These are phyloP conservation scores for Aurantiochytrium sp. DNA, from an alignment of 108 stramenopile species.

Conservation along the genomic window DNA sequence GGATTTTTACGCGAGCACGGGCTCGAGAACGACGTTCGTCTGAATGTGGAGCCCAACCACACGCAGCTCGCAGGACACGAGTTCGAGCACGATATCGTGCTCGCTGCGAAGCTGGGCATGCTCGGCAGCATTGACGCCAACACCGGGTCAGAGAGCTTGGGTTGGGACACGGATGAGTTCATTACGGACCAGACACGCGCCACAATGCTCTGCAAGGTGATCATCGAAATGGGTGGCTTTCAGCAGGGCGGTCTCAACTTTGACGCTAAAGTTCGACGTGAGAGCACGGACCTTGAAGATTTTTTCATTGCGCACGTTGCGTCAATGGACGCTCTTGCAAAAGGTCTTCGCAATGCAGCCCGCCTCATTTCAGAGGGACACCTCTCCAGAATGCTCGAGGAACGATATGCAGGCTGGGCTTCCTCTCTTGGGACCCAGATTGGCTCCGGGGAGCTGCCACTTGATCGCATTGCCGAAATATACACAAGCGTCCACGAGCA, in stretches of 20 bases:
- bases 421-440: constrained; percentile 44
- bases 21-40: constrained; percentile 50
- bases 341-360: constrained; percentile 56
- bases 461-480: constrained; percentile 42
- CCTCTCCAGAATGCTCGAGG: constrained; percentile 37
- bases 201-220: constrained; percentile 45
- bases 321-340: constrained; percentile 59
- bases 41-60: constrained; percentile 67
- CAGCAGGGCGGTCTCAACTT: constrained; percentile 58
- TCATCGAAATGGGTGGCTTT: constrained; percentile 55
- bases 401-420: constrained; percentile 48
- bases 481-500: neutral
- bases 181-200: constrained; percentile 49
- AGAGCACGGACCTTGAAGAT: constrained; percentile 54
- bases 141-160: constrained; percentile 54
- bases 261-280: constrained; percentile 62
- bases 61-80: constrained; percentile 61
- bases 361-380: constrained; percentile 44
- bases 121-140: constrained; percentile 61
- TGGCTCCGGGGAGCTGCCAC: constrained; percentile 40
- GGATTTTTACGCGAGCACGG: constrained; percentile 54
- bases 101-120: constrained; percentile 49
- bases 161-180: constrained; percentile 65
- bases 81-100: constrained; percentile 53
- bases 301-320: constrained; percentile 59